Percentiles rank a stretch among this genome's conserved stretches.
These are phyloP conservation scores for Pyrrhoderma lamaoense DNA, from an alignment of 1,284 basidiomycete genomes.

Conservation along the genomic window DNA sequence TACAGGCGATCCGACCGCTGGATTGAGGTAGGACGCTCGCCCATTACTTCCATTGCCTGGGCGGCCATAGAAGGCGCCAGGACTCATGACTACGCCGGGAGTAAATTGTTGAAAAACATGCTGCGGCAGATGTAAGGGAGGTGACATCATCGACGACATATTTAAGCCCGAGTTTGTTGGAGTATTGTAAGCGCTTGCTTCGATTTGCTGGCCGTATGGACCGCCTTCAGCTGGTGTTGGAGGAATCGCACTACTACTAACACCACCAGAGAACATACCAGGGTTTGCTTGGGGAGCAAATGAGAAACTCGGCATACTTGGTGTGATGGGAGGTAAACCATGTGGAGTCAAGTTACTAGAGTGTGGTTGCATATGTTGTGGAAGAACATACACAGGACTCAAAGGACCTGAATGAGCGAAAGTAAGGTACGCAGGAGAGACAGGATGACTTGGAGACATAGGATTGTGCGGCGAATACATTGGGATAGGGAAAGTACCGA, in stretches of 20 bases:
- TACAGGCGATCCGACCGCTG: conserved; percentile 64
- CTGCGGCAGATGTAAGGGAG: conserved; percentile 17
- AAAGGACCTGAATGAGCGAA: conserved; percentile 3
- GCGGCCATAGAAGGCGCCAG: conserved; percentile 60
- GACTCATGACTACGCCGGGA: conserved; percentile 62
- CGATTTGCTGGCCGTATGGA: neutral
- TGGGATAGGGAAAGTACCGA: conserved; percentile 32
- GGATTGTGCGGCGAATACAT: conserved; percentile 16
- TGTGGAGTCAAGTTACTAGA: conserved; percentile 46
- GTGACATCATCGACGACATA: conserved; percentile 10
- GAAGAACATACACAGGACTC: conserved; percentile 6
- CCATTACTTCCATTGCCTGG: conserved; percentile 29
- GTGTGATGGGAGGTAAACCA: conserved; percentile 69
- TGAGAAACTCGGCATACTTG: conserved; percentile 71
- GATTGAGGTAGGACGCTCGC: conserved; percentile 42
- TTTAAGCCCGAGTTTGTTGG: conserved; percentile 3
- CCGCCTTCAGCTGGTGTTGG: conserved; percentile 11
- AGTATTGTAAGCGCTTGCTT: neutral
- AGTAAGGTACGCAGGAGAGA: conserved; percentile 5
- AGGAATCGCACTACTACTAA: conserved; percentile 13
- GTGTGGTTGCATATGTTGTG: conserved; percentile 1
- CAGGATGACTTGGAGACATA: conserved; percentile 12
- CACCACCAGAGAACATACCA: conserved; percentile 6
- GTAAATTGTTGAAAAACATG: conserved; percentile 37
- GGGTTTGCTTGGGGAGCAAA: conserved; percentile 45